These are phyloP conservation scores for Pseudogymnoascus sp. DNA, from an alignment of 2,329 filamentous ascomycete genomes.

Conservation along the genomic window DNA sequence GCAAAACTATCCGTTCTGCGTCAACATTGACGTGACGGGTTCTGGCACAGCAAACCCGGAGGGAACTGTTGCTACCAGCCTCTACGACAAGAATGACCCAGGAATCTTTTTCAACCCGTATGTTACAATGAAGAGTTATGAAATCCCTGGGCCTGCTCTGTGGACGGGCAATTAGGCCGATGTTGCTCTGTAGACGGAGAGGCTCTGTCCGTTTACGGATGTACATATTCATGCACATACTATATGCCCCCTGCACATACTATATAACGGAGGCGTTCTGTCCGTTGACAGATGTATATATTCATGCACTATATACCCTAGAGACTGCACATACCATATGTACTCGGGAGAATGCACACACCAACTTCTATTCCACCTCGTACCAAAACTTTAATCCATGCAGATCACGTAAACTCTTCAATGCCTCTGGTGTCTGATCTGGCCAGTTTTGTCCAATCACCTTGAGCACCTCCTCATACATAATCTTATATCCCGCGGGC, in stretches of 20 bases:
- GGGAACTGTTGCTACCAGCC: slow-evolving; percentile 21
- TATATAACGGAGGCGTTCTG: neutral
- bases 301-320: neutral
- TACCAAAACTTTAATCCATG: neutral
- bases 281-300: neutral
- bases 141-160: slow-evolving; percentile 19
- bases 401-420: neutral
- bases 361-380: neutral
- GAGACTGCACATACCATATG: neutral
- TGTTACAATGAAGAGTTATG: slow-evolving; percentile 14
- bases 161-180: slow-evolving; percentile 9
- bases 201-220: neutral
- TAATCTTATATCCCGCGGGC: slow-evolving; percentile 23
- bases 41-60: slow-evolving; percentile 22
- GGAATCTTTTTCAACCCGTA: slow-evolving; percentile 28
- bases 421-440: slow-evolving; percentile 12
- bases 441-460: slow-evolving; percentile 19
- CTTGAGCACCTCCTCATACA: slow-evolving; percentile 19
- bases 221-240: slow-evolving; percentile 2
- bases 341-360: neutral
- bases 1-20: slow-evolving; percentile 36
- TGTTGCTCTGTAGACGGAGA: neutral
- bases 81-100: slow-evolving; percentile 19
- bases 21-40: slow-evolving; percentile 33
- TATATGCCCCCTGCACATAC: neutral